Base-by-base conservation (phyloP, 2,329 filamentous ascomycete genomes). In the Botrytis fabae region DNA sequence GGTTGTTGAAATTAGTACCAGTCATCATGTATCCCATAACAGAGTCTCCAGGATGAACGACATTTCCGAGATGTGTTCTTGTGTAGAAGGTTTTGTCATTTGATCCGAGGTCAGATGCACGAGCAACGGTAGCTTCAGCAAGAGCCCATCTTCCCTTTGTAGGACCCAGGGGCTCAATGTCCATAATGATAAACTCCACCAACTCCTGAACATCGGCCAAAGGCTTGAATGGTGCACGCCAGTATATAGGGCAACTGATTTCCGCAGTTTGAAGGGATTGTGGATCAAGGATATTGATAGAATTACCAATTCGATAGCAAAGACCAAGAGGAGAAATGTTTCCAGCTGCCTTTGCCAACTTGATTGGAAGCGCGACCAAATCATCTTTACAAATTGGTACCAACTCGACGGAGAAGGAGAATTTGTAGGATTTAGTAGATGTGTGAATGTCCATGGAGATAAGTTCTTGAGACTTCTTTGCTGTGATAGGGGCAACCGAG, bases 351-450 rank as follows among this genome's bases (percentile, higher is more conserved):
- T 94, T 96, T 22, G 96, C 96, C 74, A 98, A 85, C 78, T 94
- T 94, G 75, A 97, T 90, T 0, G 96, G 96, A 51, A 99, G 85
- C 1, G 93, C 95, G n/a, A 99, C 93, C 42, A 99, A 86, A 81
- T 99, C 96, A 79, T 99, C 96, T 83, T 98, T 97, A 86, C 96
- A 98, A 68, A 99, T 94, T 1, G 96, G 96, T 40, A 98, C 91
- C 66, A 99, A 83, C 81, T 98, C 93, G 71, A 92, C 90, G 0
- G 94, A 97, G 83, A 90, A 98, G 63, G 93, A 92, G 84, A 98
- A 98, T 82, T 99, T 99, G 88, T 95, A 98, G 48, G 92, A 94
- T 83, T 93, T 96, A 74, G 91, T 92, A 25, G 92, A 93, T 0
- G 95, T 98, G 83, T 99, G 96, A 20, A 92, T 89, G 82, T 99